Evolutionary conservation across 1,284 basidiomycete genomes (phyloP).

Genomic region (Melampsora americana): DNA sequence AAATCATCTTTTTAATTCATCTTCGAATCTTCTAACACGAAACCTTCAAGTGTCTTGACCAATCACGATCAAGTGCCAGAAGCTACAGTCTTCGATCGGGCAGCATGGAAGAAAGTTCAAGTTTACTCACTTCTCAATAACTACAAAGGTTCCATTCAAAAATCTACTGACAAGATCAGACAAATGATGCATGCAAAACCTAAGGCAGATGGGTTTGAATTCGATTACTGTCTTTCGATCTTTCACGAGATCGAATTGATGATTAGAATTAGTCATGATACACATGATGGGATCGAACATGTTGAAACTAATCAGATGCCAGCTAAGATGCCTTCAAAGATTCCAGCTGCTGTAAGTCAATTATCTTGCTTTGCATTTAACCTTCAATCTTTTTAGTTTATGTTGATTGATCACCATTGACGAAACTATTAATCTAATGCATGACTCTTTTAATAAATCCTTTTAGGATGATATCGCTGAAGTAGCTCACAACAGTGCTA

Average conservation of each 20-base stretch:
- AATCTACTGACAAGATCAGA: not conserved
- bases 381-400: not conserved
- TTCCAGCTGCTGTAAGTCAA: not conserved
- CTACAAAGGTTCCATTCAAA: not conserved
- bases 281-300: not conserved
- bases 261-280: not conserved
- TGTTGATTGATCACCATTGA: not conserved
- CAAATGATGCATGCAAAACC: not conserved
- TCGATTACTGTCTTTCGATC: slow-evolving; percentile 6
- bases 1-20: not conserved
- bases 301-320: not conserved
- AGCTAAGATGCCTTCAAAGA: not conserved
- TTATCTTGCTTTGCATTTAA: not conserved
- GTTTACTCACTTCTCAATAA: not conserved
- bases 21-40: not conserved
- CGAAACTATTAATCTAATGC: not conserved
- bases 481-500: not conserved
- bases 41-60: not conserved
- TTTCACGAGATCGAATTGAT: slow-evolving; percentile 1
- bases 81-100: not conserved
- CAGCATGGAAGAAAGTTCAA: slow-evolving; percentile 5
- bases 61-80: not conserved
- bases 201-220: not conserved
- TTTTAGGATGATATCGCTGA: slow-evolving; percentile 1
- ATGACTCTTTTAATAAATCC: not conserved